A percentile compares a stretch with the other conserved stretches of the same genome.
Evolutionary conservation across 163 green algal species (phyloP).

Genomic region (Chlamydomonas reinhardtii): DNA sequence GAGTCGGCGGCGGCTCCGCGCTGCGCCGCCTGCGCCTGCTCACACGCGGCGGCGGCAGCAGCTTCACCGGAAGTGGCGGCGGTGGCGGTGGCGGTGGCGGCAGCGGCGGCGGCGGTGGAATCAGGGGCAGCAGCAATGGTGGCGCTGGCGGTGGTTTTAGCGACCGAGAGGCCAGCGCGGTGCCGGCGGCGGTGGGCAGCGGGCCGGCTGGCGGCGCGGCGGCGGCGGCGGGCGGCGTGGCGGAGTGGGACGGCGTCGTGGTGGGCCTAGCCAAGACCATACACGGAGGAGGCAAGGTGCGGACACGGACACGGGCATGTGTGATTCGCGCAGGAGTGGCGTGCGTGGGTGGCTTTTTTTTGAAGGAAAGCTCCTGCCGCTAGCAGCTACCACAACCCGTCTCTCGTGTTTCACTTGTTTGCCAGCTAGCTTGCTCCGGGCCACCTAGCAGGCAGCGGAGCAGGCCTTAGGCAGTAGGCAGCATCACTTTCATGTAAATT

Average conservation of each 20-base stretch:
- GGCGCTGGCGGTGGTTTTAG: too few relatives aligned
- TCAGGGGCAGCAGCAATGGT: not conserved
- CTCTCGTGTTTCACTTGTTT: too few relatives aligned
- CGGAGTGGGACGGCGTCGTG: not conserved
- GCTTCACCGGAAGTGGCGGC: not conserved
- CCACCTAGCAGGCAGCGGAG: too few relatives aligned
- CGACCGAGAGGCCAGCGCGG: not conserved
- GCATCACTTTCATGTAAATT: too few relatives aligned
- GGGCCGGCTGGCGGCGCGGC: not conserved
- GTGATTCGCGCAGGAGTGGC: too few relatives aligned
- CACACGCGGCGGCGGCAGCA: not conserved
- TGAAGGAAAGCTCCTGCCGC: too few relatives aligned
- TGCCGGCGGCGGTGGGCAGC: not conserved
- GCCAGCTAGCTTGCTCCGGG: too few relatives aligned
- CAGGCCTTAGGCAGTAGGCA: too few relatives aligned
- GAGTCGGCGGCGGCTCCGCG: conserved; percentile 32
- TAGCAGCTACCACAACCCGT: too few relatives aligned
- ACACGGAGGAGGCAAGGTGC: not conserved
- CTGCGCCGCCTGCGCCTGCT: conserved; percentile 11
- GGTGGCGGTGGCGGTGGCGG: not conserved
- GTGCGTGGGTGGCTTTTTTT: too few relatives aligned
- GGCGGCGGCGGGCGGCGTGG: not conserved
- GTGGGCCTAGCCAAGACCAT: conserved; percentile 26
- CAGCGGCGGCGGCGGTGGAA: too few relatives aligned
- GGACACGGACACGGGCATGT: too few relatives aligned